Evolutionary conservation across 257 asterid species (phyloP), one percentile per base, ranked within the genome.

Genomic region (Cordia subcordata): DNA sequence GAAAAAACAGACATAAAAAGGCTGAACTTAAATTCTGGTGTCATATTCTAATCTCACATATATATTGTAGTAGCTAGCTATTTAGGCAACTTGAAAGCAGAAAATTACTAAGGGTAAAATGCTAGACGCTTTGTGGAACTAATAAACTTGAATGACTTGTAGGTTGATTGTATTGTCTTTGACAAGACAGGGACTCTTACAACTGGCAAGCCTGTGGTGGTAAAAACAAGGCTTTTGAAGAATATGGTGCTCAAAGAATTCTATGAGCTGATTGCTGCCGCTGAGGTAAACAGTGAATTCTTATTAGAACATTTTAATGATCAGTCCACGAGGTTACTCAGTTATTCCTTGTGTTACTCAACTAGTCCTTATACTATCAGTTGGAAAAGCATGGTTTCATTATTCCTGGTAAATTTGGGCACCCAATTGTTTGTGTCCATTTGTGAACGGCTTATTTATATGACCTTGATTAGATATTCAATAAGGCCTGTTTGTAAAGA

Each of bases 151-250:
- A 6, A 1, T 1, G 3, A 27, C 35, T 63, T 38, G 49, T 77
- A 90, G 97, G 95, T 87, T 46, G 75, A 78, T 67, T 78, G 82
- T 60, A 77, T 87, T 57, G 81, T 84, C 45, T 89, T 89, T 40
- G 95, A 89, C 83, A 89, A 89, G 69, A 86, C 97, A 0, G 97
- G 95, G 49, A 89, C 97, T 38, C 95, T 89, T 46, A 89, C 95
- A 11, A 62, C 75, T 4, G 95, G 97, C 59, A 84, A 85, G 83
- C 97, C 96, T 4, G 85, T 82, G 62, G 88, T 90, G 1, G 88
- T 82, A 42, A 62, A 51, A 51, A 73, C 81, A 8, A 75, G 70
- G 71, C 77, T 90, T 72, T 68, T 90, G 57, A 82, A 76, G 60
- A 75, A 69, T 61, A 66, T 75, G 75, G 77, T 60, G 35, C 76